Conservation (phyloP, 495 filamentous ascomycete genomes). For the Neurospora sp. region DNA sequence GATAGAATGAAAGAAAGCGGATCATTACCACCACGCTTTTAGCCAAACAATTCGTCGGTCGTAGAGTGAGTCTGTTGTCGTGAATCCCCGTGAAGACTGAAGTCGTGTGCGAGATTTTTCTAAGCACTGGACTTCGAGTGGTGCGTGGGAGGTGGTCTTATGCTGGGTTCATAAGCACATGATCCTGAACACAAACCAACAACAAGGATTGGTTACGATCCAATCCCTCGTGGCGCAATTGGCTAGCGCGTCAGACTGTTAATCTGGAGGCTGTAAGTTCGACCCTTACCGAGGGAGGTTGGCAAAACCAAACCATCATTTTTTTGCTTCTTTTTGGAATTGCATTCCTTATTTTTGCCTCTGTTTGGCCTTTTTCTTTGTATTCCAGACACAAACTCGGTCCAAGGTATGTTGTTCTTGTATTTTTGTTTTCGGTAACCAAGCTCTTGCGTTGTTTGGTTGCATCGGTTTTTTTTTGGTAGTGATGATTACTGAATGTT, state of each 20-base stretch:
- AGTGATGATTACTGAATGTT: too few species aligned
- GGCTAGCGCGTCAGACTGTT: neutral
- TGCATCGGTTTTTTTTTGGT: too few species aligned
- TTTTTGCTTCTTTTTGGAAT: neutral
- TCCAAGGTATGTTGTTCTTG: too few species aligned
- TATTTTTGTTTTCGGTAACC: too few species aligned
- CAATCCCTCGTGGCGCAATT: slow-evolving; percentile 8
- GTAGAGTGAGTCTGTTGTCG: neutral
- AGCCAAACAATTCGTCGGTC: neutral
- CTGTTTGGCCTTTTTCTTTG: too few species aligned
- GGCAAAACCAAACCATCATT: neutral
- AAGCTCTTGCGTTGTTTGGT: too few species aligned
- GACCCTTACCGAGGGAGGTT: neutral
- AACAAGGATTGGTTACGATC: neutral
- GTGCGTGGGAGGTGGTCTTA: neutral
- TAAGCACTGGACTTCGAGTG: neutral
- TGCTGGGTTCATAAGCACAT: fast-evolving
- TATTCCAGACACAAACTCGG: too few species aligned
- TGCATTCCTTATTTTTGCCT: too few species aligned
- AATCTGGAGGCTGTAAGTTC: neutral
- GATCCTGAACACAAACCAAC: neutral
- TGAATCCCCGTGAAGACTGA: neutral
- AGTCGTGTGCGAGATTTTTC: too few species aligned
- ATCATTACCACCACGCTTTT: neutral
- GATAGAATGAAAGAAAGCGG: neutral